These are phyloP conservation scores for Periglandula ipomoeae DNA, from an alignment of 2,329 filamentous ascomycete genomes.

Conservation along the genomic window DNA sequence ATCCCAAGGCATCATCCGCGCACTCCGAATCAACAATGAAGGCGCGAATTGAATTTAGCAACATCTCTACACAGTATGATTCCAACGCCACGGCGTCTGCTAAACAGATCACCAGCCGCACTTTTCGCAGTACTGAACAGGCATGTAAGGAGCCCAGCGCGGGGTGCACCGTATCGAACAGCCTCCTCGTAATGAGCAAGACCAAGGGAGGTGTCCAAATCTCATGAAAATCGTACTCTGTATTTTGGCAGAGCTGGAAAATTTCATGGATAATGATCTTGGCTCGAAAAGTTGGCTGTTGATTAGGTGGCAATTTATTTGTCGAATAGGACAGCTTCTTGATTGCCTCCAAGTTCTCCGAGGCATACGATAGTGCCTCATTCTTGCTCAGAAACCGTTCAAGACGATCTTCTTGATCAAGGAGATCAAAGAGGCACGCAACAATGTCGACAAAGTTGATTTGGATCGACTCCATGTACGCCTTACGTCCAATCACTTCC, in stretches of 20 bases:
- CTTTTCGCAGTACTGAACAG: slow-evolving; percentile 76
- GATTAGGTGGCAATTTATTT: slow-evolving; percentile 59
- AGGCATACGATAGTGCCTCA: slow-evolving; percentile 49
- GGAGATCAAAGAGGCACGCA: slow-evolving; percentile 63
- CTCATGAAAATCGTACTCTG: slow-evolving; percentile 50
- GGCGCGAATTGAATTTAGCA: slow-evolving; percentile 68
- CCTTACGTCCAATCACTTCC: slow-evolving; percentile 57
- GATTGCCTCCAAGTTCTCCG: slow-evolving; percentile 59
- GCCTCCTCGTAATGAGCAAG: slow-evolving; percentile 62
- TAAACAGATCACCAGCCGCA: slow-evolving; percentile 71
- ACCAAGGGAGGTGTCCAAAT: slow-evolving; percentile 73
- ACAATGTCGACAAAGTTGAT: slow-evolving; percentile 69
- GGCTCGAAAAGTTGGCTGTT: slow-evolving; percentile 79
- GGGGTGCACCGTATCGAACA: slow-evolving; percentile 73
- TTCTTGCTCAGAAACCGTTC: slow-evolving; percentile 58
- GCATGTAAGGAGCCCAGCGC: slow-evolving; percentile 81
- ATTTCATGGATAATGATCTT: slow-evolving; percentile 70
- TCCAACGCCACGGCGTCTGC: slow-evolving; percentile 63
- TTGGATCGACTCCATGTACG: slow-evolving; percentile 54
- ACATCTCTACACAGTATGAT: slow-evolving; percentile 83
- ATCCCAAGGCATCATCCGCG: slow-evolving; percentile 79
- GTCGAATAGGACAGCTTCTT: slow-evolving; percentile 57
- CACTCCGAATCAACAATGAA: slow-evolving; percentile 80
- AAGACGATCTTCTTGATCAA: slow-evolving; percentile 67
- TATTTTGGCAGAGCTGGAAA: slow-evolving; percentile 65